Conservation (phyloP, 805 yeast genomes). For the Spencermartinsiella europaea region DNA sequence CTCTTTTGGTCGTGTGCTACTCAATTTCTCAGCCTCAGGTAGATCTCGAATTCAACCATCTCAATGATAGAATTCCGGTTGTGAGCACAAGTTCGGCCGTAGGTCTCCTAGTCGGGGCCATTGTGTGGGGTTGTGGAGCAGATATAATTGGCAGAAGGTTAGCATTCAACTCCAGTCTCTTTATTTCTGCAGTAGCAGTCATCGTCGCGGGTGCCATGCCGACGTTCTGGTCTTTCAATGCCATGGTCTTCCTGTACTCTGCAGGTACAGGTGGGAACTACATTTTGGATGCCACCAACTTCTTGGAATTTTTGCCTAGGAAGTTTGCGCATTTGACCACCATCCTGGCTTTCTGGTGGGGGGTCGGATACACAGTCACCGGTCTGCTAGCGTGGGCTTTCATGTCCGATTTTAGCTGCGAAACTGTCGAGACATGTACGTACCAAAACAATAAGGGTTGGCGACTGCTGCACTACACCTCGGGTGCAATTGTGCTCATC, state of each 20-base stretch:
- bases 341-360: slow-evolving; percentile 56
- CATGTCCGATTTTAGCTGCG: slow-evolving; percentile 47
- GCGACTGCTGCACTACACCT: slow-evolving; percentile 52
- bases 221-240: slow-evolving; percentile 44
- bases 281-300: slow-evolving; percentile 49
- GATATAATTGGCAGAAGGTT: slow-evolving; percentile 49
- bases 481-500: slow-evolving; percentile 47
- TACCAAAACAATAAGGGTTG: slow-evolving; percentile 50
- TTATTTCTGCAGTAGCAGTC: slow-evolving; percentile 45
- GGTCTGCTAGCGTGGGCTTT: slow-evolving; percentile 53
- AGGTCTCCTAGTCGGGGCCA: slow-evolving; percentile 50
- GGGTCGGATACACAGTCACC: slow-evolving; percentile 54
- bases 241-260: slow-evolving; percentile 41
- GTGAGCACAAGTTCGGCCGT: slow-evolving; percentile 44
- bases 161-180: slow-evolving; percentile 47
- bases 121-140: slow-evolving; percentile 51
- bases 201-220: slow-evolving; percentile 51
- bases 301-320: slow-evolving; percentile 48
- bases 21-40: slow-evolving; percentile 43
- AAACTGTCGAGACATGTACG: slow-evolving; percentile 39
- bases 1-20: slow-evolving; percentile 46
- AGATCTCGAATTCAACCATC: slow-evolving; percentile 41
- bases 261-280: slow-evolving; percentile 49
- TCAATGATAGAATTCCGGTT: slow-evolving; percentile 36
- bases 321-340: slow-evolving; percentile 47